Conservation (phyloP, 192 early-diverging fungal species). For the Geosiphon pyriformis region DNA sequence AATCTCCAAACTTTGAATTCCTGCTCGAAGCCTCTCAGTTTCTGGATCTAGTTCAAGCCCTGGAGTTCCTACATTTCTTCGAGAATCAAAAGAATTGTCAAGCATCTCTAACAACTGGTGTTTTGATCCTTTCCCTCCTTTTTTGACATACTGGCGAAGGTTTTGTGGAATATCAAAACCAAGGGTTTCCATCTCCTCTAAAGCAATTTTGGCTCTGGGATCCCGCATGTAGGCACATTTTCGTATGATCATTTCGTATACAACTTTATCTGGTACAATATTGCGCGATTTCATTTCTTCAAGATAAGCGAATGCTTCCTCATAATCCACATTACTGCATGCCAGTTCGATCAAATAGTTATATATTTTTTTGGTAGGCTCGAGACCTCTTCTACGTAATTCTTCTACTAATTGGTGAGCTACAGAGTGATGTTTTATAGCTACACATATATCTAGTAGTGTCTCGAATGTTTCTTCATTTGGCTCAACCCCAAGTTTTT, state of each 20-base stretch:
- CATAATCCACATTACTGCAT: constrained; percentile 56
- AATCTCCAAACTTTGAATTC: too few relatives aligned
- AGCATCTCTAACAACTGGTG: too few relatives aligned
- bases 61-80: too few relatives aligned
- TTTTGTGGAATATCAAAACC: constrained; percentile 31
- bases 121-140: too few relatives aligned
- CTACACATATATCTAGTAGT: constrained; percentile 47
- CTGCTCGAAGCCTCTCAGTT: too few relatives aligned
- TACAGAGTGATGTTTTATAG: constrained; percentile 42
- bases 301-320: constrained; percentile 69
- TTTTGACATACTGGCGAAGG: not conserved
- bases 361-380: constrained; percentile 47
- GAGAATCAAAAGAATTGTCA: too few relatives aligned
- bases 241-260: constrained; percentile 47
- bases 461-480: constrained; percentile 52
- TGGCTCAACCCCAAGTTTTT: constrained; percentile 37
- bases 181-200: constrained; percentile 61
- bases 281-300: constrained; percentile 63
- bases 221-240: constrained; percentile 56
- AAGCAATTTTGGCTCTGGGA: constrained; percentile 49
- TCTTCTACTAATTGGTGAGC: constrained; percentile 46
- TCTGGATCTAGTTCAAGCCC: too few relatives aligned
- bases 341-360: constrained; percentile 47
- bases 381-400: constrained; percentile 45
- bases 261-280: constrained; percentile 48